Conservation (phyloP, 371 early-diverging fungal genomes). For the Dichotomocladium elegans region DNA sequence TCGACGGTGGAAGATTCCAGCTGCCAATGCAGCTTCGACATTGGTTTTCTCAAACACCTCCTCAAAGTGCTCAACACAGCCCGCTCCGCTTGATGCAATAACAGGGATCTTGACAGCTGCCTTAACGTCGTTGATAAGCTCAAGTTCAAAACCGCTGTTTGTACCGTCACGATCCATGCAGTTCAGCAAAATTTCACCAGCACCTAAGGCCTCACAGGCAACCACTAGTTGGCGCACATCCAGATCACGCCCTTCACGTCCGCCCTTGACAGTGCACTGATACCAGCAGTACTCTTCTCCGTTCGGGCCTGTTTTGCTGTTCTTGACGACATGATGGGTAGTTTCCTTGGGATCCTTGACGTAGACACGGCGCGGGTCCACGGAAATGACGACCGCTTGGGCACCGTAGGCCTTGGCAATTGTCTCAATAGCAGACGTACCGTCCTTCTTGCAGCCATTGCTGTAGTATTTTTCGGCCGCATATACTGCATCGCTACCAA, state of each 20-base stretch:
- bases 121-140: constrained; percentile 75
- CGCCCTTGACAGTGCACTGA: constrained; percentile 97
- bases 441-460: constrained; percentile 46
- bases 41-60: constrained; percentile 79
- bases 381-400: constrained; percentile 97
- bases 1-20: constrained; percentile 95
- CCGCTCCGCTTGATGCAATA: constrained; percentile 96
- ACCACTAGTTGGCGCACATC: constrained; percentile 90
- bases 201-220: constrained; percentile 88
- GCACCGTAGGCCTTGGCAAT: constrained; percentile 90
- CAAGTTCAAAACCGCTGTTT: constrained; percentile 92
- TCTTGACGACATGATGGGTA: constrained; percentile 70
- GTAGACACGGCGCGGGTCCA: constrained; percentile 94
- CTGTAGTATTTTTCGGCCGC: constrained; percentile 82
- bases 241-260: constrained; percentile 90
- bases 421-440: constrained; percentile 84
- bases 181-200: constrained; percentile 94
- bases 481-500: constrained; percentile 97
- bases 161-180: constrained; percentile 98
- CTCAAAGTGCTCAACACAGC: constrained; percentile 78
- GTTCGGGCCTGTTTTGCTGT: constrained; percentile 77
- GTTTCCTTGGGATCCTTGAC: constrained; percentile 77
- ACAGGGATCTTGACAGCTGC: constrained; percentile 84
- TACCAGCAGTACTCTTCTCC: constrained; percentile 96
- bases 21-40: constrained; percentile 96